Percentiles rank a stretch among this genome's conserved stretches.
Evolutionary conservation across 2,329 filamentous ascomycete genomes (phyloP).

Genomic region (Claviceps capensis): DNA sequence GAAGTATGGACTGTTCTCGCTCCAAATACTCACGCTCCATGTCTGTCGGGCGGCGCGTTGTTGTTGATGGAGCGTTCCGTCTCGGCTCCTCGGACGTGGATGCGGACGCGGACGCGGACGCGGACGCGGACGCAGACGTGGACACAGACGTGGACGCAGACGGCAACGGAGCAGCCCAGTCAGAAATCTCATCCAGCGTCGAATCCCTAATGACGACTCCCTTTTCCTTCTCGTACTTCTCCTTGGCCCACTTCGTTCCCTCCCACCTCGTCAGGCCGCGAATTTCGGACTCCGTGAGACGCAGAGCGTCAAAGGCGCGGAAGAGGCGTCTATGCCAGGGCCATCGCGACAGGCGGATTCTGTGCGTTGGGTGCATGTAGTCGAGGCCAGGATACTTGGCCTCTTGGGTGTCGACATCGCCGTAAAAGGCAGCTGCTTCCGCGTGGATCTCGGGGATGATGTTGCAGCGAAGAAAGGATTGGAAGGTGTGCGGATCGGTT

Average conservation of each 20-base stretch:
- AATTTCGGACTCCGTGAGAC: constrained; percentile 57
- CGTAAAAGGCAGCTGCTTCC: constrained; percentile 67
- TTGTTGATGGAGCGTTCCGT: too few relatives aligned
- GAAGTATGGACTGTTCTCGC: not conserved
- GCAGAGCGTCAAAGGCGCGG: constrained; percentile 57
- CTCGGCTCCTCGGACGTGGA: not conserved
- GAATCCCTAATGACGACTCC: constrained; percentile 57
- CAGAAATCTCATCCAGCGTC: constrained; percentile 51
- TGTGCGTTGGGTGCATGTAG: constrained; percentile 60
- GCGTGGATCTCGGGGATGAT: constrained; percentile 67
- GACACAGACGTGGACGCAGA: too few relatives aligned
- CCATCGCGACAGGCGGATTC: constrained; percentile 64
- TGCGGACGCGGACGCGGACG: too few relatives aligned
- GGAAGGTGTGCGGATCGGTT: constrained; percentile 58
- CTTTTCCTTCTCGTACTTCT: constrained; percentile 65
- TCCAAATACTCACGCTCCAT: constrained; percentile 3
- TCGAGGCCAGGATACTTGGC: constrained; percentile 72
- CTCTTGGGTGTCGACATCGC: constrained; percentile 64
- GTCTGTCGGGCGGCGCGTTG: constrained; percentile 7
- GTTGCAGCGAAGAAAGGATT: constrained; percentile 52
- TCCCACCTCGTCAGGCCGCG: constrained; percentile 66
- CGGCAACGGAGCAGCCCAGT: constrained; percentile 31
- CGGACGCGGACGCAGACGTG: too few relatives aligned
- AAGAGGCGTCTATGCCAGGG: constrained; percentile 66
- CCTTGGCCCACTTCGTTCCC: constrained; percentile 70